A percentile compares a stretch with the other conserved stretches of the same genome.
These are phyloP conservation scores for Penicillium hordei DNA, from an alignment of 2,329 filamentous ascomycete species.

Conservation along the genomic window DNA sequence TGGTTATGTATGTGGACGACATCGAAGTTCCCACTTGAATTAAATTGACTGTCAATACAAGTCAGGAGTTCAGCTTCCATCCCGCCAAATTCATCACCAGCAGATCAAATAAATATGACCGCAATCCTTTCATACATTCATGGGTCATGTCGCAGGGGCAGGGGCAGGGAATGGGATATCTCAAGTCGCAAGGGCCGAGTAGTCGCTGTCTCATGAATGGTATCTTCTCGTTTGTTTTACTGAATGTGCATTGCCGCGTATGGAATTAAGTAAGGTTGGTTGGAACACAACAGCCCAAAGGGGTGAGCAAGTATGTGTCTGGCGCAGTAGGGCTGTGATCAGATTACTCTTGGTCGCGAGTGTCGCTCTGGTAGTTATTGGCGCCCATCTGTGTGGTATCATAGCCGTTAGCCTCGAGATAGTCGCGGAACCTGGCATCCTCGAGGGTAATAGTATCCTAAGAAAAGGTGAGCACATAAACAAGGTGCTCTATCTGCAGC, in stretches of 20 bases:
- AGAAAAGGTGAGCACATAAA: constrained; percentile 22
- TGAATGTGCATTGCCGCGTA: constrained; percentile 13
- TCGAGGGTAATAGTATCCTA: constrained; percentile 80
- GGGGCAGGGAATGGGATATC: not conserved
- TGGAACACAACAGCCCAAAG: not conserved
- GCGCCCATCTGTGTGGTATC: constrained; percentile 63
- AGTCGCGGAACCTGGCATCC: constrained; percentile 72
- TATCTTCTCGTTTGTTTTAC: not conserved
- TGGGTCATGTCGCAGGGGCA: constrained; percentile 4
- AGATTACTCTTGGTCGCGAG: not conserved
- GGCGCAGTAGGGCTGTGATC: not conserved
- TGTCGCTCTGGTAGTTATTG: constrained; percentile 13
- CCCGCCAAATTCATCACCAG: constrained; percentile 11
- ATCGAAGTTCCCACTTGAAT: not conserved
- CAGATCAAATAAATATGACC: constrained; percentile 15
- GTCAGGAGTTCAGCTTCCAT: not conserved
- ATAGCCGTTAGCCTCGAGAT: constrained; percentile 71
- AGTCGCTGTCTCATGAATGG: constrained; percentile 11
- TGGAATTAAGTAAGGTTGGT: not conserved
- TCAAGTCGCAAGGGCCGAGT: constrained; percentile 14
- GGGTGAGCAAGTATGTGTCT: not conserved
- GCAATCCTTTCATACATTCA: constrained; percentile 1
- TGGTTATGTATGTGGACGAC: not conserved
- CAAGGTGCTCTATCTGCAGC: not conserved
- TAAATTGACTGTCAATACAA: not conserved